These are phyloP conservation scores for Betula pendula DNA, from an alignment of 306 rosid genomes.

Conservation along the genomic window DNA sequence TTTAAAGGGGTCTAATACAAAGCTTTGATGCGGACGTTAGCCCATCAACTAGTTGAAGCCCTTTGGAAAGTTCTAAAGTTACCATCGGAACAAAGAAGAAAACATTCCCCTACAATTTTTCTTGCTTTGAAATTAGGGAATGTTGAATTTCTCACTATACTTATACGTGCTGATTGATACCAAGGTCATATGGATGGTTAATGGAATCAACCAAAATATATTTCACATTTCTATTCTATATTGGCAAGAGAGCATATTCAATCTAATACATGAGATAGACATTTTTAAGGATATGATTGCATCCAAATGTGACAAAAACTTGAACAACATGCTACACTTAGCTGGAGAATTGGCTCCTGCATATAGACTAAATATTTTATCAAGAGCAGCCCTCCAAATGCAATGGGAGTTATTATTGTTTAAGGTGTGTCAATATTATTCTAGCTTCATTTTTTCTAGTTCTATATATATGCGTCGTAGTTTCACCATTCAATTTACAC, in stretches of 20 bases:
- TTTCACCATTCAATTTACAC: not conserved
- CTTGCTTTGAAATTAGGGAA: conserved; percentile 31
- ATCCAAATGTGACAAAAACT: not conserved
- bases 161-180: conserved; percentile 15
- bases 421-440: conserved; percentile 13
- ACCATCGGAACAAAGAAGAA: not conserved
- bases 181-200: conserved; percentile 23
- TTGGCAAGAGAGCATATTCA: conserved; percentile 24
- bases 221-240: conserved; percentile 19
- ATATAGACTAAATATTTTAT: conserved; percentile 14
- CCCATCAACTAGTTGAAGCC: conserved; percentile 8
- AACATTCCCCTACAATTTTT: conserved; percentile 14
- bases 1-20: too few species aligned
- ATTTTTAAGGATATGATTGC: conserved; percentile 15
- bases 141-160: conserved; percentile 25
- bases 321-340: conserved; percentile 22
- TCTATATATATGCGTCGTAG: too few species aligned
- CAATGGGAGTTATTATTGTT: conserved; percentile 31
- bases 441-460: too few species aligned
- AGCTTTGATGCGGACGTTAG: conserved; percentile 3
- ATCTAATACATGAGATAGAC: conserved; percentile 24
- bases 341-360: too few species aligned
- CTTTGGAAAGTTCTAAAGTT: conserved; percentile 16
- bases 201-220: conserved; percentile 6
- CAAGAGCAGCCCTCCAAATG: conserved; percentile 30